Percentiles rank a stretch among this genome's conserved stretches.
phyloP scores from a whole-genome alignment of 768 basidiomycete genomes.

The Tulasnella sp. region DNA sequence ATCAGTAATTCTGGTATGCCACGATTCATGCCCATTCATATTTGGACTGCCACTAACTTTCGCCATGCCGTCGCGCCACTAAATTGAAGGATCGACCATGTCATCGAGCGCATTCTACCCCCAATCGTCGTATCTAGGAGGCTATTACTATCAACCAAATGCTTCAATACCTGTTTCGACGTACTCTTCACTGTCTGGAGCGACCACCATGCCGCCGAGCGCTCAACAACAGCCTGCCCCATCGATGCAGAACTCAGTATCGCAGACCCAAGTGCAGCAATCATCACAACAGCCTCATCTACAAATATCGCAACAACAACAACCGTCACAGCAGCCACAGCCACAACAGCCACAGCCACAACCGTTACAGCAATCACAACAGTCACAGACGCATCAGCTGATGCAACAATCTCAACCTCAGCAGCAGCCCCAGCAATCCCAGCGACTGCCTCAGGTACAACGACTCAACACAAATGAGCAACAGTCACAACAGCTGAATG shows the following conservation, averaged over 20 bases:
- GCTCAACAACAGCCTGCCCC: neutral
- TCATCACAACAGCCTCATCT: conserved; percentile 13
- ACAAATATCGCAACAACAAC: neutral
- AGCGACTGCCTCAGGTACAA: conserved; percentile 26
- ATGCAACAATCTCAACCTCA: conserved; percentile 21
- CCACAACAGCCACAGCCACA: conserved; percentile 22
- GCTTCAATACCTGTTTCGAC: conserved; percentile 1
- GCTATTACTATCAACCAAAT: too few relatives aligned
- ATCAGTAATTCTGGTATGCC: neutral
- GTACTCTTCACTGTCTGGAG: conserved; percentile 9
- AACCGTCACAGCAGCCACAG: conserved; percentile 11
- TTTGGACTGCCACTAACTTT: neutral
- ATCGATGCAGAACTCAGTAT: neutral
- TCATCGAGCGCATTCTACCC: conserved; percentile 8
- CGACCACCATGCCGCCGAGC: neutral
- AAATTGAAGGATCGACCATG: neutral
- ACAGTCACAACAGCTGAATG: neutral
- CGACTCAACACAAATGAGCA: neutral
- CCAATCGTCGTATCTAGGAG: neutral
- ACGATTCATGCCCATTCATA: neutral
- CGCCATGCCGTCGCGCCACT: neutral
- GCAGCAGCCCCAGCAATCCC: conserved; percentile 22
- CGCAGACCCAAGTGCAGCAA: neutral
- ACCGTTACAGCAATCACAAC: neutral
- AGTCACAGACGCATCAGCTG: conserved; percentile 20